Conservation (phyloP, 2,329 filamentous ascomycete species). For the Talaromyces sp. region DNA sequence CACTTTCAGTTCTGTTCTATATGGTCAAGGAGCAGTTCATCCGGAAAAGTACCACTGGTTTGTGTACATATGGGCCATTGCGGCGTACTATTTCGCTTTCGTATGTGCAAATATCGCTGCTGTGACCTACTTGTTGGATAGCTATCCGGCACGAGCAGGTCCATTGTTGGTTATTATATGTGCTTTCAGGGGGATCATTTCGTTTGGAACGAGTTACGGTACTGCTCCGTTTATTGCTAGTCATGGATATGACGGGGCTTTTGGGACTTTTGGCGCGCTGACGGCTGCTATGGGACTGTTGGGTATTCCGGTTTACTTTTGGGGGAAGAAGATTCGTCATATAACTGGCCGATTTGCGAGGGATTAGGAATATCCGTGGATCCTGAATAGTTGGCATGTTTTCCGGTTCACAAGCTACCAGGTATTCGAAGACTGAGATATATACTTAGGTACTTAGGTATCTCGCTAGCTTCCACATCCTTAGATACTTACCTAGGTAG, state of each 20-base stretch:
- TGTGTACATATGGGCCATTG: conserved; percentile 3
- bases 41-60: conserved; percentile 22
- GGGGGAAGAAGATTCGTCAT: conserved; percentile 28
- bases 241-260: conserved; percentile 31
- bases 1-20: conserved; percentile 35
- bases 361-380: conserved; percentile 9
- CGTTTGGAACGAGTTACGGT: conserved; percentile 41
- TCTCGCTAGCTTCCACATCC: too few species aligned
- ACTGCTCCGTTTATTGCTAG: conserved; percentile 24
- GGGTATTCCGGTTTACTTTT: conserved; percentile 28
- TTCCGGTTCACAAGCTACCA: too few species aligned
- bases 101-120: conserved; percentile 41
- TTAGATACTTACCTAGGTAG: too few species aligned
- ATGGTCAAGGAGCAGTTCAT: conserved; percentile 34
- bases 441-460: too few species aligned
- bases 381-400: too few species aligned
- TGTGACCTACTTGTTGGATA: conserved; percentile 43
- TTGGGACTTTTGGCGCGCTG: conserved; percentile 28
- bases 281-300: conserved; percentile 27
- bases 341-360: conserved; percentile 22
- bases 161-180: conserved; percentile 45
- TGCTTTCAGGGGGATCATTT: conserved; percentile 44
- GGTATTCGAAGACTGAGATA: too few species aligned
- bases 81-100: conserved; percentile 22
- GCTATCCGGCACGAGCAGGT: conserved; percentile 40